phyloP scores from a whole-genome alignment of 2,329 filamentous ascomycete genomes.

The Aspergillus ustus region DNA sequence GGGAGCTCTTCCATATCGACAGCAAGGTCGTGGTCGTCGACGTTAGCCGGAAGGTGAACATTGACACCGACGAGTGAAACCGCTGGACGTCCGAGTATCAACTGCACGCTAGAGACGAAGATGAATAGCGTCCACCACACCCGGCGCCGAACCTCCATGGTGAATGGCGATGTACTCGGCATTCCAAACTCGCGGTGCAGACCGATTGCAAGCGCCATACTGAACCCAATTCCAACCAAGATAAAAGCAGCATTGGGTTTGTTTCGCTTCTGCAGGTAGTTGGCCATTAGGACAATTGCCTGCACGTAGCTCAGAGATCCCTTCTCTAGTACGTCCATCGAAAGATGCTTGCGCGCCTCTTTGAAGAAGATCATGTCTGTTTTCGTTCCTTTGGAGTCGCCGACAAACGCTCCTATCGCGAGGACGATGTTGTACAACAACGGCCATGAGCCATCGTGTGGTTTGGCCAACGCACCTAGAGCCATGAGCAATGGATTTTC shows the following conservation, averaged over 20 bases:
- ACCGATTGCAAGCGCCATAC: conserved; percentile 26
- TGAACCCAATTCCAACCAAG: conserved; percentile 26
- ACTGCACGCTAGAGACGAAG: conserved; percentile 25
- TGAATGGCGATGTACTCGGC: conserved; percentile 26
- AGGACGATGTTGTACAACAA: conserved; percentile 25
- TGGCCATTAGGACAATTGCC: conserved; percentile 24
- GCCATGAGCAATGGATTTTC: conserved; percentile 1
- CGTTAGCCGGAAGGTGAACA: conserved; percentile 24
- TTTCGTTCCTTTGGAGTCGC: conserved; percentile 25
- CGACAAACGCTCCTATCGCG: conserved; percentile 26
- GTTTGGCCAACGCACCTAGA: conserved; percentile 24
- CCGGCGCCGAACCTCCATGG: conserved; percentile 27
- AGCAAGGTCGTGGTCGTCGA: conserved; percentile 27
- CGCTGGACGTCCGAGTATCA: conserved; percentile 25
- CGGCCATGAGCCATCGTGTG: conserved; percentile 26
- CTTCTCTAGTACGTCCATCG: conserved; percentile 28
- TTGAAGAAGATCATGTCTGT: conserved; percentile 23
- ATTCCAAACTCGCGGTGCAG: conserved; percentile 28
- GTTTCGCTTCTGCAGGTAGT: conserved; percentile 27
- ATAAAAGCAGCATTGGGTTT: conserved; percentile 28
- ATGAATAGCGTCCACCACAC: conserved; percentile 30
- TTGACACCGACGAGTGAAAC: conserved; percentile 27
- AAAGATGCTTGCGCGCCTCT: conserved; percentile 24
- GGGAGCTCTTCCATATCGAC: conserved; percentile 28
- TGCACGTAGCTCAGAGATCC: conserved; percentile 28